phyloP scores from a whole-genome alignment of 1,284 basidiomycete genomes.

The Bjerkandera adusta region DNA sequence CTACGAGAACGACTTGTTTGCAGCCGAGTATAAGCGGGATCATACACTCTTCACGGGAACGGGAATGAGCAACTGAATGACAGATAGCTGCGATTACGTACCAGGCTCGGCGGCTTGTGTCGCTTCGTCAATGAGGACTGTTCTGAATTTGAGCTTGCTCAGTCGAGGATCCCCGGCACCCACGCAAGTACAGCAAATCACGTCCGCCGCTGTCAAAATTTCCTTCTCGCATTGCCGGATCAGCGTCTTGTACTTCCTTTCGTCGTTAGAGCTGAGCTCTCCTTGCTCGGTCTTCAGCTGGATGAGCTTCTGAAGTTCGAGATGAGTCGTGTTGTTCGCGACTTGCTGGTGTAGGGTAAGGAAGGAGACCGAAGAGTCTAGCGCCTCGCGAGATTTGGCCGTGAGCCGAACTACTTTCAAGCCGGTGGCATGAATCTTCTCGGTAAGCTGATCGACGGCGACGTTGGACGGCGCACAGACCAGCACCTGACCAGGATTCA shows the following conservation, averaged over 20 bases:
- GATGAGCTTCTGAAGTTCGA: slow-evolving; percentile 96
- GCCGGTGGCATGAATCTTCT: slow-evolving; percentile 97
- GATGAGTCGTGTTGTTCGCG: slow-evolving; percentile 90
- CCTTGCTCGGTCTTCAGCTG: slow-evolving; percentile 97
- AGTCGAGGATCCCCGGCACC: slow-evolving; percentile 96
- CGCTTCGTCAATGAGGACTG: slow-evolving; percentile 97
- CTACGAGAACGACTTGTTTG: slow-evolving; percentile 98
- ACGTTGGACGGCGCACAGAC: slow-evolving; percentile 99
- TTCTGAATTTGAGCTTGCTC: slow-evolving; percentile 96
- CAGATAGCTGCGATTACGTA: too few relatives aligned
- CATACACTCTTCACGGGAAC: slow-evolving; percentile 81
- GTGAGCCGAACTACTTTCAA: slow-evolving; percentile 97
- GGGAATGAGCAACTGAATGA: slow-evolving; percentile 6
- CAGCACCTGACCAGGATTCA: slow-evolving; percentile 99
- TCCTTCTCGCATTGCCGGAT: slow-evolving; percentile 97
- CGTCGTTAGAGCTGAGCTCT: slow-evolving; percentile 94
- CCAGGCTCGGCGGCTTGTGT: slow-evolving; percentile 98
- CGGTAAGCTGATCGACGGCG: slow-evolving; percentile 97
- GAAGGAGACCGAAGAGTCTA: slow-evolving; percentile 92
- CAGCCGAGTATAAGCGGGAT: slow-evolving; percentile 98
- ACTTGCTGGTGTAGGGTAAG: slow-evolving; percentile 97
- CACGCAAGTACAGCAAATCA: slow-evolving; percentile 98
- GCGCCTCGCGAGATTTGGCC: slow-evolving; percentile 96
- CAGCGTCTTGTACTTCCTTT: slow-evolving; percentile 96
- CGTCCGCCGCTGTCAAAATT: slow-evolving; percentile 92